A percentile compares a stretch with the other conserved stretches of the same genome.
Conservation (phyloP, 2,329 filamentous ascomycete species). For the Cytospora paraplurivora region DNA sequence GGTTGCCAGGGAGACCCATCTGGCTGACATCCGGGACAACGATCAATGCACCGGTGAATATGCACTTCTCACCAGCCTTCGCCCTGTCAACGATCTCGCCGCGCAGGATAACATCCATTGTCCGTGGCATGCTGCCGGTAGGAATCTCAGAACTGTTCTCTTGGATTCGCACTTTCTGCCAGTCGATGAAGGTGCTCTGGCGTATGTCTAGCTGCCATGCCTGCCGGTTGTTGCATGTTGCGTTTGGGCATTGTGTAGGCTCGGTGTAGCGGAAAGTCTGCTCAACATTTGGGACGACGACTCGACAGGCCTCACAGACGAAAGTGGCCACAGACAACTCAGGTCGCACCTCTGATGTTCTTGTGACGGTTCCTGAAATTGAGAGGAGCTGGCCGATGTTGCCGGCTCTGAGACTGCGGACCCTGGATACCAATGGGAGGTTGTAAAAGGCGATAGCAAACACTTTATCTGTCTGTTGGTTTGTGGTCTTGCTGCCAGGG, state of each 20-base stretch:
- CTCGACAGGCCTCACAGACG: constrained; percentile 83
- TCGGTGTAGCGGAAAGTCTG: constrained; percentile 98
- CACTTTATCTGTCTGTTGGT: constrained; percentile 96
- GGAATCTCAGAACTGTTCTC: constrained; percentile 98
- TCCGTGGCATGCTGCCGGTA: constrained; percentile 96
- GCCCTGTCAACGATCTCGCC: constrained; percentile 97
- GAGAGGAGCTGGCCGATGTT: constrained; percentile 93
- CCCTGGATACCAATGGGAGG: constrained; percentile 80
- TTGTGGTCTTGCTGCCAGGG: constrained; percentile 73
- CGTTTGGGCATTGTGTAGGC: constrained; percentile 91
- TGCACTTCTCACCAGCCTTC: constrained; percentile 96
- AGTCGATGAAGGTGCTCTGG: constrained; percentile 97
- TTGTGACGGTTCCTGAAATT: constrained; percentile 93
- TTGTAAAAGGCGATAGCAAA: constrained; percentile 95
- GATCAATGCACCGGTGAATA: constrained; percentile 94
- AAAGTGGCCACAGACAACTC: constrained; percentile 93
- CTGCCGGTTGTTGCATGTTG: constrained; percentile 80
- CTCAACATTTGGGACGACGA: constrained; percentile 85
- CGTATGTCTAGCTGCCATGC: constrained; percentile 98
- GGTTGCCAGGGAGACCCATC: constrained; percentile 82
- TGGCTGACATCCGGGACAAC: constrained; percentile 97
- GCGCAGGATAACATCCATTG: constrained; percentile 93
- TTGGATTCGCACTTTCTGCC: constrained; percentile 98
- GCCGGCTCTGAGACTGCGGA: constrained; percentile 81
- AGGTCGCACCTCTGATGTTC: constrained; percentile 94